Evolutionary conservation across 1,284 basidiomycete species (phyloP).

Genomic region (Papiliotrema terrestris): DNA sequence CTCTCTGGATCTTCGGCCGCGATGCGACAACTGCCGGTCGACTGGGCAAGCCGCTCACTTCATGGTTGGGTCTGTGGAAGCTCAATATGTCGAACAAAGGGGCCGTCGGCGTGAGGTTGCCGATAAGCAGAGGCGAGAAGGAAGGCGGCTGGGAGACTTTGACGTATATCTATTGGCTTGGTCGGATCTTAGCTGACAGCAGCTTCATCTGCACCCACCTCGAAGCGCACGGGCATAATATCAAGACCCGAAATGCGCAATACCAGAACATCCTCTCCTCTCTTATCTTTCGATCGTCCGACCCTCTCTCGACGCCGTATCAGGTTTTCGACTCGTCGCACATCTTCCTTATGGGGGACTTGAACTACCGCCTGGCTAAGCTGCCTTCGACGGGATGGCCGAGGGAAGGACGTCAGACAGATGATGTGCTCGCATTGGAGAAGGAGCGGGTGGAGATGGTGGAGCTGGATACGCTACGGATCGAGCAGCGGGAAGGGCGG

Average conservation of each 20-base stretch:
- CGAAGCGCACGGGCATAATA: slow-evolving; percentile 71
- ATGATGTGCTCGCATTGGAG: slow-evolving; percentile 51
- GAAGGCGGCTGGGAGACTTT: slow-evolving; percentile 64
- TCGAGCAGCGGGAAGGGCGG: slow-evolving; percentile 61
- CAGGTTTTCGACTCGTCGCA: slow-evolving; percentile 78
- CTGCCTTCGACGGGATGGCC: slow-evolving; percentile 50
- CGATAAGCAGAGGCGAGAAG: slow-evolving; percentile 55
- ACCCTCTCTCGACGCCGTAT: slow-evolving; percentile 50
- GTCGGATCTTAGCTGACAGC: slow-evolving; percentile 7
- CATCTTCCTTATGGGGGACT: slow-evolving; percentile 80
- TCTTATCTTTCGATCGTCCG: slow-evolving; percentile 68
- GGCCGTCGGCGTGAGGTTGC: slow-evolving; percentile 82
- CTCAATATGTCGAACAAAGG: slow-evolving; percentile 89
- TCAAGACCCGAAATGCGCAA: slow-evolving; percentile 70
- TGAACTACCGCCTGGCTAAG: slow-evolving; percentile 77
- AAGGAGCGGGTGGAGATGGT: slow-evolving; percentile 62
- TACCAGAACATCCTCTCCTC: slow-evolving; percentile 73
- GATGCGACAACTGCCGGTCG: slow-evolving; percentile 31
- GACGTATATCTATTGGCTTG: slow-evolving; percentile 60
- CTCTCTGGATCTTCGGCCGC: slow-evolving; percentile 46
- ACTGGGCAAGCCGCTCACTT: slow-evolving; percentile 30
- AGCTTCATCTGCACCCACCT: slow-evolving; percentile 94
- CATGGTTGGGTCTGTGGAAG: slow-evolving; percentile 43
- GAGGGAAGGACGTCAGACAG: slow-evolving; percentile 26
- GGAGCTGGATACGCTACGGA: slow-evolving; percentile 70